Evolutionary conservation across 306 rosid species (phyloP), one percentile per base, ranked within the genome.

Genomic region (Gleditsia sinensis): DNA sequence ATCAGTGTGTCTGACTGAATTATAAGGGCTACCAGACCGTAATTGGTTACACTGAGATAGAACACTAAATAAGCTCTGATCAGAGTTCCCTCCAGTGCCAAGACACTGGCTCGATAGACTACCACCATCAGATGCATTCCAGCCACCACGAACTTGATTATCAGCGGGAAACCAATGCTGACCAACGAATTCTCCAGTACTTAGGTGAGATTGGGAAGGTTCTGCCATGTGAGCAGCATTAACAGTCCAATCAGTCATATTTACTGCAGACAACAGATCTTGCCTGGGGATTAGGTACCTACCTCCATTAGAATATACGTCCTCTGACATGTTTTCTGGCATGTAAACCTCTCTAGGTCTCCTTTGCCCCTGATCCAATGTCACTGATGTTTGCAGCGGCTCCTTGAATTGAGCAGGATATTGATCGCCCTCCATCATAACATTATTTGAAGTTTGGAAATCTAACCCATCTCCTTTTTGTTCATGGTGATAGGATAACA

Each of bases 31-130:
- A 71, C 79, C 71, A 5, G 98, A 51, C 39, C 63, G 86, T 57
- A 93, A 78, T 63, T 88, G 97, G 81, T 77, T 89, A 74, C 86
- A 83, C 39, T 94, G 96, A 49, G 97, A 87, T 60, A 92, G 81
- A 74, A 94, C 93, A 70, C 90, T 82, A 82, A 85, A 88, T 82
- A 92, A 84, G 83, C 88, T 83, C 80, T 90, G 97, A 79, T 94
- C 97, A 54, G 88, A 75, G 74, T 71, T 84, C 23, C 72, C 70
- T 75, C 86, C 91, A 19, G 85, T 83, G 71, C 87, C 87, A 48
- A 89, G 80, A 81, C 82, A 82, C 72, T 79, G 95, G 81, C 76
- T 83, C 34, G 89, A 70, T 46, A 88, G 76, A 57, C 75, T 74
- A 45, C 73, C 63, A 37, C 86, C 79, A 54, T 66, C 87, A 12